These are phyloP conservation scores for Brassica carinata DNA, from an alignment of 345 rosid species.

Conservation along the genomic window DNA sequence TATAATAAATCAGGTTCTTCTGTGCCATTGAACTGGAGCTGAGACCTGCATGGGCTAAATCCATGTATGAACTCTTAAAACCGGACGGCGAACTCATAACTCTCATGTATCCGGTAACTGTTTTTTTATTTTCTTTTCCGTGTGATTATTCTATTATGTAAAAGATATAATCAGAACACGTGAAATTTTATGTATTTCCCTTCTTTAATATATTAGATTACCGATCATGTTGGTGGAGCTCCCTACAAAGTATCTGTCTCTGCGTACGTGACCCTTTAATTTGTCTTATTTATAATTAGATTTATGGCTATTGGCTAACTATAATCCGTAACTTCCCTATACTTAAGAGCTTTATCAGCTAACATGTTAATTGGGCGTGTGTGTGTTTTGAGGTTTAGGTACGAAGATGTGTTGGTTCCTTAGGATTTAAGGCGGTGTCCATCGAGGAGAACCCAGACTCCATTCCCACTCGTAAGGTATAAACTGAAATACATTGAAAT, in stretches of 20 bases:
- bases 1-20: conserved; percentile 32
- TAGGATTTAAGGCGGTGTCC: conserved; percentile 66
- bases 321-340: not conserved
- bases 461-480: conserved; percentile 63
- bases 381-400: conserved; percentile 46
- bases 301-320: not conserved
- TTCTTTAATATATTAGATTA: conserved; percentile 48
- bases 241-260: conserved; percentile 76
- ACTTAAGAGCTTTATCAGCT: conserved; percentile 31
- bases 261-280: conserved; percentile 20
- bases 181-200: not conserved
- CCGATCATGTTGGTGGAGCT: conserved; percentile 80
- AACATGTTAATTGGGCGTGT: conserved; percentile 2
- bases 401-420: conserved; percentile 65
- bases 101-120: conserved; percentile 71
- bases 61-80: conserved; percentile 55
- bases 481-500: conserved; percentile 38
- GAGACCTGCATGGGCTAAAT: conserved; percentile 72
- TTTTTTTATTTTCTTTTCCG: not conserved
- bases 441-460: conserved; percentile 70
- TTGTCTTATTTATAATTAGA: not conserved
- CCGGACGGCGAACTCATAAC: conserved; percentile 86
- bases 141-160: no score
- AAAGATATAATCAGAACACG: not conserved
- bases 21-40: conserved; percentile 68